Conservation (phyloP, 768 basidiomycete species). For the Kwoniella sp. region DNA sequence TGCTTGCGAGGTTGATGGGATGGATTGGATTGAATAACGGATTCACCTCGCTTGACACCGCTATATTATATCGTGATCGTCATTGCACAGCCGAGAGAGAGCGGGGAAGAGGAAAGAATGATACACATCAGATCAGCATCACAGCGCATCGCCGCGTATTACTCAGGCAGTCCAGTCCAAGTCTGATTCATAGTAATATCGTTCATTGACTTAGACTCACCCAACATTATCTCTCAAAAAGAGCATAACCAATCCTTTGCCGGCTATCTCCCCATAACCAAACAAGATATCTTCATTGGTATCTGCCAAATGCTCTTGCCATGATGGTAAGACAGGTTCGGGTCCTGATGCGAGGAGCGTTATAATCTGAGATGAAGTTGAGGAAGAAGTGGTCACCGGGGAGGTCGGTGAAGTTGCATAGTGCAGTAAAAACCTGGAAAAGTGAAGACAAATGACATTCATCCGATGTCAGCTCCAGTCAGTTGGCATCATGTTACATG, state of each 20-base stretch:
- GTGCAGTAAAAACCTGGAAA: constrained; percentile 35
- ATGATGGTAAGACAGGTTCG: constrained; percentile 28
- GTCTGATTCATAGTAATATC: too few species aligned
- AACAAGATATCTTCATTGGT: constrained; percentile 34
- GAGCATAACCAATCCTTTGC: constrained; percentile 41
- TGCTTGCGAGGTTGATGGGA: too few species aligned
- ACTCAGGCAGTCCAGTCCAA: too few species aligned
- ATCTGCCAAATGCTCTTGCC: constrained; percentile 23
- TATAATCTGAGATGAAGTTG: constrained; percentile 11
- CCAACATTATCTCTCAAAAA: constrained; percentile 40
- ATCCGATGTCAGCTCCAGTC: not conserved
- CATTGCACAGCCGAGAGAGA: too few species aligned
- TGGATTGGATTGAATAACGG: too few species aligned
- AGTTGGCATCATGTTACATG: too few species aligned
- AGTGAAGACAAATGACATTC: not conserved
- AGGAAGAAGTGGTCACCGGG: not conserved
- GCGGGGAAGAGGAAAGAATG: too few species aligned
- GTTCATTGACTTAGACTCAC: constrained; percentile 44
- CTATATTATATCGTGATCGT: constrained; percentile 15
- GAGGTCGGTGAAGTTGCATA: constrained; percentile 21
- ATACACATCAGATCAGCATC: too few species aligned
- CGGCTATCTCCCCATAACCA: constrained; percentile 41
- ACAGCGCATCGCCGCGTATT: not conserved
- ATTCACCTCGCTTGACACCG: constrained; percentile 44
- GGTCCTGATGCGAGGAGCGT: constrained; percentile 23